Conservation (phyloP, 1,139 yeast species). For the Yamadazyma oceani region DNA sequence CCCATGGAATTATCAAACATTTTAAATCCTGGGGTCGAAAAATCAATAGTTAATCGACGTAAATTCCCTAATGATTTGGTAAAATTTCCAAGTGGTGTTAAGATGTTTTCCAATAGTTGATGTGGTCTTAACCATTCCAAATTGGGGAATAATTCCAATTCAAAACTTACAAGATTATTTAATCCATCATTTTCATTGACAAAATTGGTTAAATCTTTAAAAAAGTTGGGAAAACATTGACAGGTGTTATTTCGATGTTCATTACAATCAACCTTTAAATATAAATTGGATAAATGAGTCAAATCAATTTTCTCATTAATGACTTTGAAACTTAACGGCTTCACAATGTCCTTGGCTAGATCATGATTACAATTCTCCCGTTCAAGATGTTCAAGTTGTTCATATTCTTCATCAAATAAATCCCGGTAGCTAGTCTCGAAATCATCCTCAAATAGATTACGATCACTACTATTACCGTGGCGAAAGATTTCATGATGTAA, state of each 20-base stretch:
- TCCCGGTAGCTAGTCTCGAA: no score
- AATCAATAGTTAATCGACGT: conserved; percentile 30
- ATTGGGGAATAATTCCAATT: conserved; percentile 36
- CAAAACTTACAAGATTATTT: conserved; percentile 32
- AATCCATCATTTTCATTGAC: conserved; percentile 26
- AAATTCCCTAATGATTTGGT: conserved; percentile 25
- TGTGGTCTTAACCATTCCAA: conserved; percentile 42
- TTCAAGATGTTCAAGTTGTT: no score
- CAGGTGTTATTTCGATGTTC: conserved; percentile 28
- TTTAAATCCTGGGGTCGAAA: conserved; percentile 40
- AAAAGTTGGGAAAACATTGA: conserved; percentile 32
- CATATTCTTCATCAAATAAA: not conserved
- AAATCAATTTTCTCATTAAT: conserved; percentile 30
- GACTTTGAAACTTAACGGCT: conserved; percentile 22
- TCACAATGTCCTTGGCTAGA: conserved; percentile 18
- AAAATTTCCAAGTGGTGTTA: conserved; percentile 35
- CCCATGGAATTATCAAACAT: conserved; percentile 38
- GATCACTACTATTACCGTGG: not conserved
- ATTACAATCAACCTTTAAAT: conserved; percentile 35
- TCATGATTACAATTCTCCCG: conserved; percentile 12
- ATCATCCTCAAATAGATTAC: not conserved
- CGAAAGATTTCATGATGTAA: conserved; percentile 1
- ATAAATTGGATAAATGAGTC: conserved; percentile 22
- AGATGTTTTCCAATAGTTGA: conserved; percentile 31
- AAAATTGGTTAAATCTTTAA: conserved; percentile 26